Conservation (phyloP, 352 stramenopile species). For the Stramenopiles sp. region DNA sequence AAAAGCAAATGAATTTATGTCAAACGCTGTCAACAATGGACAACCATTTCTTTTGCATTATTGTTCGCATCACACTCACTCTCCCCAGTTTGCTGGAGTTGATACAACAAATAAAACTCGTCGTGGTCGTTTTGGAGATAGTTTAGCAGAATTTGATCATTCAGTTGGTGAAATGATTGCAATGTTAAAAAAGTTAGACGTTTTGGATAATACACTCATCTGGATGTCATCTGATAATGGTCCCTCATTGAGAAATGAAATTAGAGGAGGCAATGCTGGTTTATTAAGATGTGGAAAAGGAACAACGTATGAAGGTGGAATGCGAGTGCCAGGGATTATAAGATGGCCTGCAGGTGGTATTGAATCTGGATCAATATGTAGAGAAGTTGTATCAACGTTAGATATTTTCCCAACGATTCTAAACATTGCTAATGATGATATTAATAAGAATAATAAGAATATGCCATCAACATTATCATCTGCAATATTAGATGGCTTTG, state of each 20-base stretch:
- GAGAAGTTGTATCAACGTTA: background rate
- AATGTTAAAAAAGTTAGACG: background rate
- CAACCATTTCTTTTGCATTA: slow-evolving; percentile 9
- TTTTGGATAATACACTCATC: slow-evolving; percentile 1
- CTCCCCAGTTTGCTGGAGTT: slow-evolving; percentile 1
- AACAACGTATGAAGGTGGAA: background rate
- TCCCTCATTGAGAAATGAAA: slow-evolving; percentile 2
- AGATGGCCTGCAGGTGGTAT: background rate
- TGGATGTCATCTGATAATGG: slow-evolving; percentile 11
- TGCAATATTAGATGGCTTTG: background rate
- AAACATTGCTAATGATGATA: background rate
- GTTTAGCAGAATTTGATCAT: slow-evolving; percentile 3
- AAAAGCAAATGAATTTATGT: background rate
- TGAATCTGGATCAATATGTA: background rate
- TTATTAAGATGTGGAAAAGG: slow-evolving; percentile 3
- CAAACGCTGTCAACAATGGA: background rate
- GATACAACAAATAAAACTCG: background rate
- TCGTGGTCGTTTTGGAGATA: slow-evolving; percentile 7
- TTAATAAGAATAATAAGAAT: background rate
- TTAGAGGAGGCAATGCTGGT: background rate
- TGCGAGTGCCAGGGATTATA: background rate
- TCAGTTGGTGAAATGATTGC: background rate
- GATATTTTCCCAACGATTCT: background rate
- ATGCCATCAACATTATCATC: background rate
- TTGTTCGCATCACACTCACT: slow-evolving; percentile 5